A percentile compares a stretch with the other conserved stretches of the same genome.
These are phyloP conservation scores for Pisolithus thermaeus DNA, from an alignment of 1,284 basidiomycete species.

Conservation along the genomic window DNA sequence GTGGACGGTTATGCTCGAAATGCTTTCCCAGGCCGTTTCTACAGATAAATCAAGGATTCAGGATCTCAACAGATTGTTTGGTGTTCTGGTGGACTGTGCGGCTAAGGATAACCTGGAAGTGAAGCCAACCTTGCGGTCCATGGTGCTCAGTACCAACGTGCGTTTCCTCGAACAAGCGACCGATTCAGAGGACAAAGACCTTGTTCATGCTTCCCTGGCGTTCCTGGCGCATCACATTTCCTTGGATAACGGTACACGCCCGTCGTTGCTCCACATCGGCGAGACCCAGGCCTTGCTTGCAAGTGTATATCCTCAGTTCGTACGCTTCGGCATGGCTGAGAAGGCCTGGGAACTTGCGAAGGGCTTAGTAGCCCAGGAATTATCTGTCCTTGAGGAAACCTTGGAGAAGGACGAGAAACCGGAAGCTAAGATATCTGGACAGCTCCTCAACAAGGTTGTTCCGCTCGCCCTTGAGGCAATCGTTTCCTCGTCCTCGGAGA, in stretches of 20 bases:
- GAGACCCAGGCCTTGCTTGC: not conserved
- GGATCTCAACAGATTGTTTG: slow-evolving; percentile 53
- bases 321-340: slow-evolving; percentile 2
- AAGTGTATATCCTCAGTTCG: slow-evolving; percentile 1
- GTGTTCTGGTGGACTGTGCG: slow-evolving; percentile 31
- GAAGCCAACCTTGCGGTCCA: slow-evolving; percentile 24
- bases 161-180: slow-evolving; percentile 27
- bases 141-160: slow-evolving; percentile 38
- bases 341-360: slow-evolving; percentile 5
- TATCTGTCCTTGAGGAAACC: slow-evolving; percentile 3
- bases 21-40: slow-evolving; percentile 35
- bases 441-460: slow-evolving; percentile 11
- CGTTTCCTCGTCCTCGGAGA: not conserved
- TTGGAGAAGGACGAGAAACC: slow-evolving; percentile 4
- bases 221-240: slow-evolving; percentile 23
- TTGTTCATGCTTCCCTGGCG: slow-evolving; percentile 14
- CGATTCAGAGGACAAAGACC: slow-evolving; percentile 10
- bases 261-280: not conserved
- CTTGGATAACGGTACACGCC: slow-evolving; percentile 9
- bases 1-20: slow-evolving; percentile 51
- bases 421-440: slow-evolving; percentile 14
- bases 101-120: slow-evolving; percentile 32
- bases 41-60: slow-evolving; percentile 35
- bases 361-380: slow-evolving; percentile 1
- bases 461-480: slow-evolving; percentile 16